phyloP scores from a whole-genome alignment of 2,329 filamentous ascomycete species.

The Fulvia fulva region DNA sequence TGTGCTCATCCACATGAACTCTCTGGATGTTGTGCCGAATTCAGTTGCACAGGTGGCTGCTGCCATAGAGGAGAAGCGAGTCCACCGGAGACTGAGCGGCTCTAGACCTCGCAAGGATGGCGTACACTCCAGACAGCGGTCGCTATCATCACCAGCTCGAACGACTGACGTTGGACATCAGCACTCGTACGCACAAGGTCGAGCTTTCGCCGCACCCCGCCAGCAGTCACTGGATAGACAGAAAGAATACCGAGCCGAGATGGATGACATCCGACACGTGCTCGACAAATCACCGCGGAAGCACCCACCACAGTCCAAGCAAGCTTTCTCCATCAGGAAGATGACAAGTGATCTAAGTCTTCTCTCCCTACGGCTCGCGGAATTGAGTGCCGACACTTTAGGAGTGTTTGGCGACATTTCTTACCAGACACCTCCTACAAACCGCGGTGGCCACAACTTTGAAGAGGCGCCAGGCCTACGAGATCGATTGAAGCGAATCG shows the following conservation, averaged over 20 bases:
- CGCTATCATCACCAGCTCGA: conserved; percentile 26
- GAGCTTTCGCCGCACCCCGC: conserved; percentile 50
- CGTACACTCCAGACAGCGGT: conserved; percentile 20
- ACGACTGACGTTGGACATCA: conserved; percentile 29
- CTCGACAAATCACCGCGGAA: conserved; percentile 46
- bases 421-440: conserved; percentile 24
- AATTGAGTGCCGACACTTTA: conserved; percentile 18
- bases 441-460: conserved; percentile 1
- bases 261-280: conserved; percentile 39
- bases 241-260: conserved; percentile 39
- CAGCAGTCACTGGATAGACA: conserved; percentile 49
- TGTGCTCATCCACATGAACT: conserved; percentile 56
- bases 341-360: conserved; percentile 26
- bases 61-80: conserved; percentile 50
- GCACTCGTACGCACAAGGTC: conserved; percentile 45
- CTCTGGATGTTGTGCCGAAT: conserved; percentile 54
- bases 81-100: conserved; percentile 15
- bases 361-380: conserved; percentile 18
- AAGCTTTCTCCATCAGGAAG: conserved; percentile 22
- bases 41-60: conserved; percentile 53
- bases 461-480: conserved; percentile 16
- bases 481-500: conserved; percentile 24
- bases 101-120: conserved; percentile 7
- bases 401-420: conserved; percentile 21
- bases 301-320: conserved; percentile 23